Evolutionary conservation across 352 stramenopile species (phyloP).

Genomic region (Pythium myriotylum): DNA sequence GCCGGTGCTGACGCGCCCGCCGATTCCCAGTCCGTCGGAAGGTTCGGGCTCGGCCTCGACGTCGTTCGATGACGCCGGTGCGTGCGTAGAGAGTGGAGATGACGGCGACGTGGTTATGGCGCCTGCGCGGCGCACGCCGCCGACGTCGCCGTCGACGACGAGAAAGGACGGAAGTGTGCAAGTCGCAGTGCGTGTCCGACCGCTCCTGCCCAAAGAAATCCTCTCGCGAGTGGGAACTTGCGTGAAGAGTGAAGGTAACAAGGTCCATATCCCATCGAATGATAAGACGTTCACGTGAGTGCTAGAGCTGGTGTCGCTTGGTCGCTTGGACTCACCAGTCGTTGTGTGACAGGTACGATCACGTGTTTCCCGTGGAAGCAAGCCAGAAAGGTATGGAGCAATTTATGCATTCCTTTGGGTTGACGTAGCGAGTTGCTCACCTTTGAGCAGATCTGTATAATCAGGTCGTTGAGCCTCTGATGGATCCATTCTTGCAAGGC

Average conservation of each 20-base stretch:
- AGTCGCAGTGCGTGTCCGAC: slow-evolving; percentile 79
- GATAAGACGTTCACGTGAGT: slow-evolving; percentile 74
- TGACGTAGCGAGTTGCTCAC: too few relatives aligned
- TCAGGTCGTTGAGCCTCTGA: slow-evolving; percentile 70
- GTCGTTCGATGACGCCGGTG: background rate
- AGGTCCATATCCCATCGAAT: slow-evolving; percentile 39
- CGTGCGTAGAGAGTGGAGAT: background rate
- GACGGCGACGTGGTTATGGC: slow-evolving; percentile 2
- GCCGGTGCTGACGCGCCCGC: slow-evolving; percentile 12
- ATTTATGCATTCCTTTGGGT: slow-evolving; percentile 3
- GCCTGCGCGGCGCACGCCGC: background rate
- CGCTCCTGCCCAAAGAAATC: slow-evolving; percentile 78
- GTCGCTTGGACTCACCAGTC: too few relatives aligned
- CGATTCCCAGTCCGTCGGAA: slow-evolving; percentile 11
- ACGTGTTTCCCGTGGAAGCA: slow-evolving; percentile 67
- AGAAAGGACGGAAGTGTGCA: slow-evolving; percentile 71
- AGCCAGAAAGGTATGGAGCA: slow-evolving; percentile 46
- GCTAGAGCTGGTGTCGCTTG: background rate
- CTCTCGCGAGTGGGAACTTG: slow-evolving; percentile 46
- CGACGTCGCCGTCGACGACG: slow-evolving; percentile 1
- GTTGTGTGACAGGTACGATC: slow-evolving; percentile 61
- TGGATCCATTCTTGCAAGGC: slow-evolving; percentile 85
- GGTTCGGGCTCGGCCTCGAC: background rate
- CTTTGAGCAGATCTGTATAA: slow-evolving; percentile 75
- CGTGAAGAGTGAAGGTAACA: slow-evolving; percentile 41